Base-by-base conservation (phyloP, 441 rosid genomes). In the Gossypium aridum region DNA sequence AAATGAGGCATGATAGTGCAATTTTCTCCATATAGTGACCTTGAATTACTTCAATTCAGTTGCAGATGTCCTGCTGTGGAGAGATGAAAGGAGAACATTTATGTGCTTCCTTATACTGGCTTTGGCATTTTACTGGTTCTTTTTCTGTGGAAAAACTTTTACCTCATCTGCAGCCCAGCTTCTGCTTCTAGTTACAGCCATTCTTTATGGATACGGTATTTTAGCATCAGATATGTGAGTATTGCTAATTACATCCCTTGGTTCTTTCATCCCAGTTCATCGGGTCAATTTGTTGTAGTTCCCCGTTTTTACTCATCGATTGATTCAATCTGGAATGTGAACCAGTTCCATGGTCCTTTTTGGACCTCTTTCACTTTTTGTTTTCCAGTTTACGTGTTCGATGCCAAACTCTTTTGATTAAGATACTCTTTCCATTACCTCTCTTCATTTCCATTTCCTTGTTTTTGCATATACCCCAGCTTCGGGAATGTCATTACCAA, bases 11-110 rank as follows among this genome's bases (percentile, higher is more conserved):
- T 70, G 49, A 54, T 19, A 55, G 4, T 70, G 49, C 74, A 70
- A 34, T 31, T 28, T 51, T 70, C 4, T 59, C 62, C 59, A 28
- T 70, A 70, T 65, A 22, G 19, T 66, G 47, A 25, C 39, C 55
- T 75, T 79, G 59, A 71, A 67, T 59, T 79, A 37, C 81, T 76
- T 67, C 45, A 2, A 54, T 87, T 87, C 95, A 95, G 99, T 89
- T 83, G 91, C 95, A 13, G 90, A 89, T 59, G 80, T 95, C 82
- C 89, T 91, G 70, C 90, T 95, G 39, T 95, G 99, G 99, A 93
- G 97, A 84, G 91, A 95, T 77, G 91, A 91, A 87, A 95, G 88
- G 90, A 83, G 75, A 83, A 88, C 99, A 73, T 91, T 93, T 70
- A 53, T 84, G 7, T 91, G 80, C 83, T 91, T 93, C 73, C 75